Evolutionary conservation across 805 yeast species (phyloP).

Genomic region (Lachancea lanzarotensis): DNA sequence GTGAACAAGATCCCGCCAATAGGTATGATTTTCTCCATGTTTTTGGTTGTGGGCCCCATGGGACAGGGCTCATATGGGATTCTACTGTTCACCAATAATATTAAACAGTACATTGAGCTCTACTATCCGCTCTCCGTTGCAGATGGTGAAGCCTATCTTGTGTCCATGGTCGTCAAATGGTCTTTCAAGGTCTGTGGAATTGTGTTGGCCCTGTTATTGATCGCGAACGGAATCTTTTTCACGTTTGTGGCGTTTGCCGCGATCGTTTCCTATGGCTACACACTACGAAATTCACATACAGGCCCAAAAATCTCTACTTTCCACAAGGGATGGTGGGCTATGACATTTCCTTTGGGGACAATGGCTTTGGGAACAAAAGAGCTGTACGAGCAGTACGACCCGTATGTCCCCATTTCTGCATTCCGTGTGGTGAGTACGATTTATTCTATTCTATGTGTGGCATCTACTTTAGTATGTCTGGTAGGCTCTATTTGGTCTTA

Average conservation of each 20-base stretch:
- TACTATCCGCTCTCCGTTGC: slow-evolving; percentile 13
- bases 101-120: slow-evolving; percentile 18
- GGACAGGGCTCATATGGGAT: slow-evolving; percentile 82
- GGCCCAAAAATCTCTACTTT: slow-evolving; percentile 33
- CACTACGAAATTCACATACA: slow-evolving; percentile 1
- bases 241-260: slow-evolving; percentile 39
- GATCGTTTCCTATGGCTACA: slow-evolving; percentile 14
- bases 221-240: slow-evolving; percentile 55
- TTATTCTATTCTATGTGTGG: slow-evolving; percentile 48
- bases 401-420: slow-evolving; percentile 36
- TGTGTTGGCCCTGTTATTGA: slow-evolving; percentile 38
- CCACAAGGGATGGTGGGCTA: slow-evolving; percentile 65
- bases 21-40: slow-evolving; percentile 51
- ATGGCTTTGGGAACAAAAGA: slow-evolving; percentile 56
- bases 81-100: slow-evolving; percentile 45
- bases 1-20: slow-evolving; percentile 55
- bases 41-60: slow-evolving; percentile 74
- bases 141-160: slow-evolving; percentile 13
- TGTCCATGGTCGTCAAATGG: slow-evolving; percentile 25
- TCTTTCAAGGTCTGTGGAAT: slow-evolving; percentile 33
- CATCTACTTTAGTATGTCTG: slow-evolving; percentile 41
- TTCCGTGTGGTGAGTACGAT: slow-evolving; percentile 59
- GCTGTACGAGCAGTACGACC: slow-evolving; percentile 41
- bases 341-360: slow-evolving; percentile 88
- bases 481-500: slow-evolving; percentile 9